These are phyloP conservation scores for Neoconidiobolus thromboides DNA, from an alignment of 371 early-diverging fungal genomes.

Conservation along the genomic window DNA sequence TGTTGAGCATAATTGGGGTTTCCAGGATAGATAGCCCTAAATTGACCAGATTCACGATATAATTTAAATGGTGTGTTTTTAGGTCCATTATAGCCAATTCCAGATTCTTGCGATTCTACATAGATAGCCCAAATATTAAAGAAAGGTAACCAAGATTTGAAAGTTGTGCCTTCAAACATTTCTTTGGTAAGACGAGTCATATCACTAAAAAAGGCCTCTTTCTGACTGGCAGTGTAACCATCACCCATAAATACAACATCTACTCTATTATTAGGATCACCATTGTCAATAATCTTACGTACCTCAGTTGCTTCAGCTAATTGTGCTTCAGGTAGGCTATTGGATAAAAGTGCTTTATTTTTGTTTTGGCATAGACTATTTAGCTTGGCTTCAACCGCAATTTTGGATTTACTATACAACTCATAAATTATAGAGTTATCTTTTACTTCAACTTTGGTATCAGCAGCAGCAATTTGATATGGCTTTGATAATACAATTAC, in stretches of 20 bases:
- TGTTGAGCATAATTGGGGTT: conserved; percentile 5
- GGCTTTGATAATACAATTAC: not conserved
- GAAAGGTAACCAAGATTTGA: conserved; percentile 23
- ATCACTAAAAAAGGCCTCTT: conserved; percentile 25
- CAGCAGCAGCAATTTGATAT: not conserved
- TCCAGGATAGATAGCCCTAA: conserved; percentile 32
- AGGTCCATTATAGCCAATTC: conserved; percentile 24
- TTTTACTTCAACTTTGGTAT: too few relatives aligned
- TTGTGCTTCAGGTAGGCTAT: too few relatives aligned
- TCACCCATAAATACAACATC: conserved; percentile 43
- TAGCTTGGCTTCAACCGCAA: not conserved
- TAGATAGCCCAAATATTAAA: conserved; percentile 36
- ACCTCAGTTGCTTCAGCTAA: not conserved
- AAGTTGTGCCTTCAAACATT: conserved; percentile 30
- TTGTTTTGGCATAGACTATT: not conserved
- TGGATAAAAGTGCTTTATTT: too few relatives aligned
- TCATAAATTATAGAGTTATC: not conserved
- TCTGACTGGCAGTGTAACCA: conserved; percentile 27
- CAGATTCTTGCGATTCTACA: conserved; percentile 21
- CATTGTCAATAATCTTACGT: conserved; percentile 5
- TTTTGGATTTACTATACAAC: not conserved
- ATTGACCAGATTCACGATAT: conserved; percentile 34
- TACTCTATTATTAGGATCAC: conserved; percentile 26
- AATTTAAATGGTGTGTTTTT: conserved; percentile 31
- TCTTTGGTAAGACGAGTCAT: conserved; percentile 21